These are phyloP conservation scores for Fagopyrum tataricum DNA, from an alignment of 148 eudicot genomes.

Conservation along the genomic window DNA sequence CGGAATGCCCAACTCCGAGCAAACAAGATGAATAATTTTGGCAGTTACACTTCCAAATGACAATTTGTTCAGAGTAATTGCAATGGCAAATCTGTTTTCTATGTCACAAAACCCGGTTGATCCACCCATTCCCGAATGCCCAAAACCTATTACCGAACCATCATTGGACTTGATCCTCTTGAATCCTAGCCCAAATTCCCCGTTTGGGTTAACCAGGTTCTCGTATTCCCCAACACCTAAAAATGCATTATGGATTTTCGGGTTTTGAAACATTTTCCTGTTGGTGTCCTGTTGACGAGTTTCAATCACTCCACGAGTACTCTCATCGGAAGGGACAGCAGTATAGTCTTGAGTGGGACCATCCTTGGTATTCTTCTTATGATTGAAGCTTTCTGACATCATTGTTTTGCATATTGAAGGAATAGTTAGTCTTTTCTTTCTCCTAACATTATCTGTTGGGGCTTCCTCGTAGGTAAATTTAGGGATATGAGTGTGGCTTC, in stretches of 20 bases:
- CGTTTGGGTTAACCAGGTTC: constrained; percentile 45
- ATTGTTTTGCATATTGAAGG: constrained; percentile 29
- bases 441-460: constrained; percentile 27
- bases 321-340: constrained; percentile 35
- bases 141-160: constrained; percentile 64
- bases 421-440: constrained; percentile 24
- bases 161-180: constrained; percentile 47
- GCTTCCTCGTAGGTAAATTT: constrained; percentile 37
- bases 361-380: constrained; percentile 19
- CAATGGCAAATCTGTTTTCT: constrained; percentile 63
- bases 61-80: constrained; percentile 82
- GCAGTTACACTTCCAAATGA: constrained; percentile 75
- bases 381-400: constrained; percentile 25
- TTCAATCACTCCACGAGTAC: constrained; percentile 8
- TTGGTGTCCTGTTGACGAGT: constrained; percentile 10
- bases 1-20: constrained; percentile 73
- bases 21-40: constrained; percentile 55
- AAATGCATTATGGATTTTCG: constrained; percentile 74
- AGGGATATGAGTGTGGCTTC: constrained; percentile 78
- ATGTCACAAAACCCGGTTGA: constrained; percentile 83
- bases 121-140: constrained; percentile 96
- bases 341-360: constrained; percentile 23
- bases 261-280: constrained; percentile 44
- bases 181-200: constrained; percentile 79
- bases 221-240: constrained; percentile 75